These are phyloP conservation scores for Cicer arietinum DNA, from an alignment of 306 rosid species.

Conservation along the genomic window DNA sequence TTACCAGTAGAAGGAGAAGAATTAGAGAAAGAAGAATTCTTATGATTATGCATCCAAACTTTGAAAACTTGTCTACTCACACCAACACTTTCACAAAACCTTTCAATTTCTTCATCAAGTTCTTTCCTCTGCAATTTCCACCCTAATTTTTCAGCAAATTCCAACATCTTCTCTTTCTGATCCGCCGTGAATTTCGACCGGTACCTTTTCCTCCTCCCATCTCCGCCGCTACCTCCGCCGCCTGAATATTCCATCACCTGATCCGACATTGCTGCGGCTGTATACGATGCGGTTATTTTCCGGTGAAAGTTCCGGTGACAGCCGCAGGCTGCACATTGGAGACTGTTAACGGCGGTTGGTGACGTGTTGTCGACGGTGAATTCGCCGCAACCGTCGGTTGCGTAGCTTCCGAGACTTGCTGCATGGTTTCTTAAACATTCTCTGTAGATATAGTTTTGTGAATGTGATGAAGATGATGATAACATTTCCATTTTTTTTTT, in stretches of 20 bases:
- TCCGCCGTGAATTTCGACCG: constrained; percentile 74
- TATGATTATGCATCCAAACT: constrained; percentile 94
- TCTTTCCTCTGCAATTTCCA: constrained; percentile 84
- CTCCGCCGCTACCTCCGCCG: constrained; percentile 35
- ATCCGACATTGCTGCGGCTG: neutral
- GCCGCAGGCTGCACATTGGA: constrained; percentile 80
- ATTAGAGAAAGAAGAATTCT: constrained; percentile 49
- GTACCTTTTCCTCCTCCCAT: constrained; percentile 66
- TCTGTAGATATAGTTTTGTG: constrained; percentile 51
- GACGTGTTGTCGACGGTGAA: constrained; percentile 62
- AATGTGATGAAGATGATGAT: constrained; percentile 38
- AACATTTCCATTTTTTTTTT: constrained; percentile 6
- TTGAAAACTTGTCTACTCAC: constrained; percentile 77
- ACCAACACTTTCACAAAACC: constrained; percentile 73
- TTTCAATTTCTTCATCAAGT: constrained; percentile 75
- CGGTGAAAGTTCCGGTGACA: constrained; percentile 95
- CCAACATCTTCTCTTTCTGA: constrained; percentile 90
- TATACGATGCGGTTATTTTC: constrained; percentile 45
- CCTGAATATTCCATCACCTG: constrained; percentile 54
- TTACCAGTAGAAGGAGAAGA: constrained; percentile 25
- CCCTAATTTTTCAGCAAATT: constrained; percentile 80
- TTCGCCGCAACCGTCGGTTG: constrained; percentile 94
- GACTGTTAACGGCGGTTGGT: constrained; percentile 39
- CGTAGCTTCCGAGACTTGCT: constrained; percentile 91
- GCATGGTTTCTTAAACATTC: constrained; percentile 92